Evolutionary conservation across 495 filamentous ascomycete species (phyloP), one percentile per base, ranked within the genome.

Genomic region (Articulospora tetracladia): DNA sequence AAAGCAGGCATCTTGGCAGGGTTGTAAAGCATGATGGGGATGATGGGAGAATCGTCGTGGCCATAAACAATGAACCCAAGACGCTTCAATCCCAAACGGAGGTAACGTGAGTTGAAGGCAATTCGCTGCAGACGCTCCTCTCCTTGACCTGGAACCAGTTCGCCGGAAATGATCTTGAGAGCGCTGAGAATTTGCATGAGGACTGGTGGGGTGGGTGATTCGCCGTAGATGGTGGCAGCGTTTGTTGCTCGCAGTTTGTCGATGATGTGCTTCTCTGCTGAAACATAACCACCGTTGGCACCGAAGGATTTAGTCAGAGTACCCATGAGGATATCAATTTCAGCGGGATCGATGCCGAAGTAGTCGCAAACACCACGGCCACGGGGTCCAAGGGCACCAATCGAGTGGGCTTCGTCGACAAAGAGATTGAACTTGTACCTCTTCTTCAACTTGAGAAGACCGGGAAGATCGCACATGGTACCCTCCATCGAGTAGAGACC

Each of bases 401-500:
- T 87, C 15, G 93, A 97, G 77, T 98, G 94, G 15, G 94, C 94
- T 77, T 98, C 94, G 69, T 98, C 94, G 54, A 98, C 80, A 62
- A 96, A 98, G 17, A 98, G 83, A 68, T 90, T 79, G 77, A 96
- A 98, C 79, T 96, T 98, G 83, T 98, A 98, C 67, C 88, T 92
- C 70, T 86, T 88, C 79, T 94, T 96, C 66, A 98, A 80, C 36
- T 77, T 79, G 59, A 98, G 72, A 41, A 98, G 72, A 58, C 90
- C 91, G 15, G 93, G 94, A 27, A 98, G 83, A 68, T 98, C 93
- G 71, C 88, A 91, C 93, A 98, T 97, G 47, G 93, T 96, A 28
- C 94, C 94, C 74, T 98, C 94, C 94, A 98, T 98, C 1, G 93
- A 97, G 77, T 98, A 98, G 0, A 98, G 83, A 59, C 94, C 94